Percentiles rank a stretch among this genome's conserved stretches.
Evolutionary conservation across 192 early-diverging fungal species (phyloP).

Genomic region (Allomyces arbusculus): DNA sequence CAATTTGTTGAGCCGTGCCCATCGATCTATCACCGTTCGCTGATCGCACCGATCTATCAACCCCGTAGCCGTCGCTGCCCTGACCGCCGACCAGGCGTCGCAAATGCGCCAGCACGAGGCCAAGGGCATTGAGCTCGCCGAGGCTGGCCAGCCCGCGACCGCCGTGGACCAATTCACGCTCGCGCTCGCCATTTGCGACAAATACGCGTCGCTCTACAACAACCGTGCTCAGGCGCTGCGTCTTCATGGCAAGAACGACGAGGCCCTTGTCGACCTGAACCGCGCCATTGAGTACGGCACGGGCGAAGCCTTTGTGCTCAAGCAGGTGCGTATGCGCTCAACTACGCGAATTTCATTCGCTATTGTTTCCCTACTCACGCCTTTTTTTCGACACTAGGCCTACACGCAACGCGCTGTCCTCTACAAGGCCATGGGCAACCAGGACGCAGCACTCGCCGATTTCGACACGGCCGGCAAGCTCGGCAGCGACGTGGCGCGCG

Average conservation of each 20-base stretch:
- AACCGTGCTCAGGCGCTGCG: background rate
- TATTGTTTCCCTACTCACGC: too few relatives aligned
- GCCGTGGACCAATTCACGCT: background rate
- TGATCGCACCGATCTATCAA: background rate
- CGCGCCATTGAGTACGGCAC: background rate
- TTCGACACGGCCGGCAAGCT: background rate
- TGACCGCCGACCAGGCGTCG: background rate
- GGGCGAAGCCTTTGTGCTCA: background rate
- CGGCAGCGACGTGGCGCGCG: background rate
- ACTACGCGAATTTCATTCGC: too few relatives aligned
- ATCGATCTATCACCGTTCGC: too few relatives aligned
- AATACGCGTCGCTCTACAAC: background rate
- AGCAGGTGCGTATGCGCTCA: too few relatives aligned
- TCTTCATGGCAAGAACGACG: background rate
- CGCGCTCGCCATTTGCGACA: background rate
- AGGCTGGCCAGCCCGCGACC: background rate
- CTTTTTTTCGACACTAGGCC: background rate
- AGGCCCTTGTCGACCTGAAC: background rate
- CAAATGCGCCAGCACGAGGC: background rate
- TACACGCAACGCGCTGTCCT: background rate
- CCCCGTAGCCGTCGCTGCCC: background rate
- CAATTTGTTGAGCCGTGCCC: too few relatives aligned
- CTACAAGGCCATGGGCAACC: background rate
- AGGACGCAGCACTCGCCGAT: background rate
- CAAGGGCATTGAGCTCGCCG: background rate